Conservation (phyloP, 1,284 basidiomycete genomes). For the Ceratobasidium sp. region DNA sequence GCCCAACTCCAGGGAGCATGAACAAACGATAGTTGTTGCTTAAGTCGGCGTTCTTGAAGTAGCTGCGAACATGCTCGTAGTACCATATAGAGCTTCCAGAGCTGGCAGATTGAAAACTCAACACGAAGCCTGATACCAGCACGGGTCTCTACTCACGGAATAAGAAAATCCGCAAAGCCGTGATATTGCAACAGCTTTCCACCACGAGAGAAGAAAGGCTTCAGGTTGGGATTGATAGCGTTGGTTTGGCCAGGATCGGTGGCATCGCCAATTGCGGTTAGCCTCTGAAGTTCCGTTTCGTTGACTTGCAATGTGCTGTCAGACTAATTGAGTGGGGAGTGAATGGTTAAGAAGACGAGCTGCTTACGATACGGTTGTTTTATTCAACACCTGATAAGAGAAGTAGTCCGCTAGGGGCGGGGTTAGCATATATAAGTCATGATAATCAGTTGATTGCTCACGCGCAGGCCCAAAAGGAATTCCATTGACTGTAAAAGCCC, state of each 20-base stretch:
- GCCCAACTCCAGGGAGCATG: constrained; percentile 17
- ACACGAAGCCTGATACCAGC: no score
- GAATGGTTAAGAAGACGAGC: neutral
- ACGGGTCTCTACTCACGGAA: constrained; percentile 28
- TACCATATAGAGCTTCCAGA: constrained; percentile 34
- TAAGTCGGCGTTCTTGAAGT: constrained; percentile 17
- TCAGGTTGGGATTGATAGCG: constrained; percentile 30
- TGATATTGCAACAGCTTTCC: constrained; percentile 34
- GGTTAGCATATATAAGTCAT: neutral
- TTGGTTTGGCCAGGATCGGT: constrained; percentile 28
- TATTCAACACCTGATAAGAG: constrained; percentile 34
- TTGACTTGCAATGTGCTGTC: constrained; percentile 14
- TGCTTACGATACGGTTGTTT: constrained; percentile 19
- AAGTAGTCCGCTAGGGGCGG: constrained; percentile 16
- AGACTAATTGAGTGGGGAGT: neutral
- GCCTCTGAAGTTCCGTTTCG: constrained; percentile 32
- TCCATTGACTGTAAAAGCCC: neutral
- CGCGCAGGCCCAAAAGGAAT: constrained; percentile 15
- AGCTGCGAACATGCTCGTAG: constrained; percentile 28
- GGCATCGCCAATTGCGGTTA: constrained; percentile 5
- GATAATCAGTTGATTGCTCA: neutral
- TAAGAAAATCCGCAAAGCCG: constrained; percentile 28
- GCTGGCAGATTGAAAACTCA: no score
- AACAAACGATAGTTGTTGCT: constrained; percentile 26
- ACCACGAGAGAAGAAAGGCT: constrained; percentile 26